Evolutionary conservation across 495 filamentous ascomycete genomes (phyloP).

Genomic region (Podospora pseudoanserina): DNA sequence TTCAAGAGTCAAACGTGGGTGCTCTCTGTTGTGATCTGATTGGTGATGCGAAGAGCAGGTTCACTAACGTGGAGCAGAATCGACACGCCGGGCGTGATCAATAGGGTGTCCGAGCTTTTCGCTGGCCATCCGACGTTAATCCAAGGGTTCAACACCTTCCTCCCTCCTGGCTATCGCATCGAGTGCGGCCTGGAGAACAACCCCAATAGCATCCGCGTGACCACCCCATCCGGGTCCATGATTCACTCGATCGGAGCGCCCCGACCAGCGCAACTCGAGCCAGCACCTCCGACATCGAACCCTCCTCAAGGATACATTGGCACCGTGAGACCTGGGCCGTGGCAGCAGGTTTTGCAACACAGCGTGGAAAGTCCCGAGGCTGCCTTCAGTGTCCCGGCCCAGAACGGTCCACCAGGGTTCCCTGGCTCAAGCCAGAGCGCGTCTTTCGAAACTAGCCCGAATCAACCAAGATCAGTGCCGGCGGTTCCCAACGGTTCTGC

Average conservation of each 20-base stretch:
- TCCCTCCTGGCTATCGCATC: conserved; percentile 95
- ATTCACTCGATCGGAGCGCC: conserved; percentile 53
- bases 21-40: not conserved
- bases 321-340: conserved; percentile 26
- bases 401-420: conserved; percentile 46
- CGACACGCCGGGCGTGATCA: conserved; percentile 96
- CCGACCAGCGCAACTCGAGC: conserved; percentile 41
- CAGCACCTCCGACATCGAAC: conserved; percentile 30
- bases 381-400: conserved; percentile 48
- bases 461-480: conserved; percentile 77
- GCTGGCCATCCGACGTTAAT: conserved; percentile 95
- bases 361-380: conserved; percentile 54
- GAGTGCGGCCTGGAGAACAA: conserved; percentile 91
- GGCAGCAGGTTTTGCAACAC: conserved; percentile 54
- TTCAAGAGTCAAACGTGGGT: conserved; percentile 96
- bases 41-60: not conserved
- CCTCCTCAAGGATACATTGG: conserved; percentile 39
- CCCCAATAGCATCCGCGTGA: conserved; percentile 92
- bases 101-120: conserved; percentile 93
- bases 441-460: conserved; percentile 54
- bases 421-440: conserved; percentile 40
- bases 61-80: conserved; percentile 55
- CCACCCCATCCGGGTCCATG: conserved; percentile 81
- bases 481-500: conserved; percentile 62
- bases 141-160: conserved; percentile 97